These are phyloP conservation scores for Suillus placidus DNA, from an alignment of 768 basidiomycete species.

Conservation along the genomic window DNA sequence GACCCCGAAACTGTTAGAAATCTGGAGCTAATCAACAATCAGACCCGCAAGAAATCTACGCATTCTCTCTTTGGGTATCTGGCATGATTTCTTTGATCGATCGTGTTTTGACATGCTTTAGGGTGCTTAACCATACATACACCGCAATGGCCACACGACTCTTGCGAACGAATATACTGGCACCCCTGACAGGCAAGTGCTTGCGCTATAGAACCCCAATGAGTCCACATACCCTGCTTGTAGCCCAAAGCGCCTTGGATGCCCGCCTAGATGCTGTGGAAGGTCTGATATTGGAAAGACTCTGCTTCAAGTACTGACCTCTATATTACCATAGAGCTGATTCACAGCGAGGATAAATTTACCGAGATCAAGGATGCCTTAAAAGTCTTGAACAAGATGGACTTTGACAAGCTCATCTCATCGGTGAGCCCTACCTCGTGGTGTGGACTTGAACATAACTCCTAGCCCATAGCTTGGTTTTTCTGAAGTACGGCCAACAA, in stretches of 20 bases:
- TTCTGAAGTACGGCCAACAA: conserved; percentile 57
- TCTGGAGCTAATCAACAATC: conserved; percentile 86
- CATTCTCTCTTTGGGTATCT: conserved; percentile 82
- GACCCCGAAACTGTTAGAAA: conserved; percentile 88
- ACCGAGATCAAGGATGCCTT: conserved; percentile 68
- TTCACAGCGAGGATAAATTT: conserved; percentile 76
- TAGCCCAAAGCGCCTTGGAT: conserved; percentile 58
- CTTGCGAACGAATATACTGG: conserved; percentile 76
- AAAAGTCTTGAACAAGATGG: conserved; percentile 73
- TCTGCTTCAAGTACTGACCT: conserved; percentile 7
- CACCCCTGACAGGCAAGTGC: conserved; percentile 72
- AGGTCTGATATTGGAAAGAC: conserved; percentile 43
- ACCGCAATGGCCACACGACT: conserved; percentile 91
- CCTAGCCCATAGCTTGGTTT: conserved; percentile 57
- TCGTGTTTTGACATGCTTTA: conserved; percentile 28
- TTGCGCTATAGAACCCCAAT: not conserved
- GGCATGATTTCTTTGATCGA: not conserved
- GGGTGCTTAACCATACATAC: conserved; percentile 76
- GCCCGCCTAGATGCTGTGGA: conserved; percentile 86
- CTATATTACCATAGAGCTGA: conserved; percentile 54
- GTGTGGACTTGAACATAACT: not conserved
- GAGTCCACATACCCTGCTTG: not conserved
- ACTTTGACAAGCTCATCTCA: conserved; percentile 85
- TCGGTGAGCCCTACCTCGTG: conserved; percentile 43
- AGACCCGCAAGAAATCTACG: conserved; percentile 60